Evolutionary conservation across 2,329 filamentous ascomycete genomes (phyloP), one percentile per base, ranked within the genome.

Genomic region (Sporothrix brunneoviolacea): DNA sequence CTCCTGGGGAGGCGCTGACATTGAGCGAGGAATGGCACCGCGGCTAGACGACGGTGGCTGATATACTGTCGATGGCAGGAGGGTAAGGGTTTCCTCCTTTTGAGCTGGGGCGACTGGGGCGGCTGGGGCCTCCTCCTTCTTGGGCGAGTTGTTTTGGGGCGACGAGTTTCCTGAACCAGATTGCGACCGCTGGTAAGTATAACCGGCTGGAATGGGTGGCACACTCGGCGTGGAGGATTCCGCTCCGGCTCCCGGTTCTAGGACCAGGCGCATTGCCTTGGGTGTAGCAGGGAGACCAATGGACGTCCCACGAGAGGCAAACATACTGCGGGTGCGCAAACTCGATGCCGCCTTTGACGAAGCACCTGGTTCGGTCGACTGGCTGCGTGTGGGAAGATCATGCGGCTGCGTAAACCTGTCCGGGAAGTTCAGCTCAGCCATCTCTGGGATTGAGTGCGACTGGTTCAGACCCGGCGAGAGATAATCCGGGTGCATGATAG

Each of bases 271-370:
- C 90, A 96, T 95, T 1, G 90, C 90, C 69, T 88, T 84, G 27
- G 91, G 91, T 1, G 91, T 96, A 2, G 90, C 88, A 13, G 91
- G 90, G n/a, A 95, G 76, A 0, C 90, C 91, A 46, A 91, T 77
- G 6, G 79, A 75, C 1, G 77, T 72, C 1, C 65, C 65, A 53
- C 64, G 69, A 46, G 65, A 66, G 13, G 72, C 71, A 54, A 74
- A 75, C 64, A 78, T 76, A 62, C 70, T 74, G 54, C 68, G 68
- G 2, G 71, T 68, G 7, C 46, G 39, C 8, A 18, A 37, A 6
- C 28, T 7, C 5, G 33, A 6, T 6, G 41, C 18, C 5, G 30
- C n/a, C n/a, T 32, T 47, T 8, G 37, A 42, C 22, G 16, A 40
- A 18, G 69, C 65, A 4, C 68, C 74, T 2, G 82, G 79, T 54